Percentiles rank a stretch among this genome's conserved stretches.
These are phyloP conservation scores for Cyberlindnera maclurae DNA, from an alignment of 805 yeast genomes.

Conservation along the genomic window DNA sequence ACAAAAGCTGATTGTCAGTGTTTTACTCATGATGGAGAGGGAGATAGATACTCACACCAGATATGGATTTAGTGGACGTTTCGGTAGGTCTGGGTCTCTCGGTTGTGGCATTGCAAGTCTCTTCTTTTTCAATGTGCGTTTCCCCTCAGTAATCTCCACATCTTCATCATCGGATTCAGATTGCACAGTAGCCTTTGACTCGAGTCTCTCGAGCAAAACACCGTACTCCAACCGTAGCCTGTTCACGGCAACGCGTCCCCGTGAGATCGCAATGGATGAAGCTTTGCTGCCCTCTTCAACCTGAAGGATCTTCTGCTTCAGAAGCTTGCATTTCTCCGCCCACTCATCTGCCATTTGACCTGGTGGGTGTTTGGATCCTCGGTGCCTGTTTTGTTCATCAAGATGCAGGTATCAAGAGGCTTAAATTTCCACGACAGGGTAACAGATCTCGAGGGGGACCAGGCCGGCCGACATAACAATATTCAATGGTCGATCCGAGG, in stretches of 20 bases:
- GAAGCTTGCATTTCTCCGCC: conserved; percentile 62
- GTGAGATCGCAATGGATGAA: conserved; percentile 65
- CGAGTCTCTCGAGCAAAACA: conserved; percentile 72
- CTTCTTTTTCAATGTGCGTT: conserved; percentile 19
- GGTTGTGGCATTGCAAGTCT: conserved; percentile 22
- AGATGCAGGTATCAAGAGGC: no score
- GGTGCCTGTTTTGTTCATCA: no score
- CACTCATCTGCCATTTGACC: conserved; percentile 27
- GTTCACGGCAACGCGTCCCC: conserved; percentile 70
- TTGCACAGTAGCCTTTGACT: conserved; percentile 36
- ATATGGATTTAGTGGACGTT: conserved; percentile 87
- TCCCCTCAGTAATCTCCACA: conserved; percentile 18
- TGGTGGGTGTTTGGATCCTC: no score
- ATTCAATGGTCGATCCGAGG: no score
- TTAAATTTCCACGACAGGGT: no score
- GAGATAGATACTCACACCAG: conserved; percentile 32
- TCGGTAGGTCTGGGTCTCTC: conserved; percentile 82
- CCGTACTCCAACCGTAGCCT: conserved; percentile 80
- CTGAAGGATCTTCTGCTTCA: conserved; percentile 60
- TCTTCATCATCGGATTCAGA: conserved; percentile 10
- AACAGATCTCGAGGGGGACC: no score
- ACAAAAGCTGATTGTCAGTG: conserved; percentile 42
- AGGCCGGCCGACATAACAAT: no score
- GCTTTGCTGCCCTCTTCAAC: conserved; percentile 74
- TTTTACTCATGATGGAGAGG: background rate